Conservation (phyloP, 1,284 basidiomycete genomes). For the Meira miltonrushii region DNA sequence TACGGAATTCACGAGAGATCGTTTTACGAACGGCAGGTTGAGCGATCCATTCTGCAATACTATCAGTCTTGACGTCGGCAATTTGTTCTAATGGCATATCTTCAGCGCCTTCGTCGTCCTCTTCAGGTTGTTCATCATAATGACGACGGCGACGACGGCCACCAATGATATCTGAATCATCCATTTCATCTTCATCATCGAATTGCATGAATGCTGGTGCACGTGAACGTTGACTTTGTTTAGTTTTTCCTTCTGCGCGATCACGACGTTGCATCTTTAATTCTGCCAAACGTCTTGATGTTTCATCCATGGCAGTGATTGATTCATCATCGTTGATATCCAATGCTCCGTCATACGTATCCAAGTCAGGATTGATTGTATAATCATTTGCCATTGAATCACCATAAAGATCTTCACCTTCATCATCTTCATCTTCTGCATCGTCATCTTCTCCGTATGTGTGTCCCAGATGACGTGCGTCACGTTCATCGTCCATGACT, state of each 20-base stretch:
- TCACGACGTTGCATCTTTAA: constrained; percentile 82
- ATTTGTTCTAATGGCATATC: constrained; percentile 92
- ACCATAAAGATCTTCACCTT: constrained; percentile 89
- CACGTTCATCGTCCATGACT: constrained; percentile 45
- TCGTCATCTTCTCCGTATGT: constrained; percentile 60
- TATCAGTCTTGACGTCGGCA: constrained; percentile 93
- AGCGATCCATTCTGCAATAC: constrained; percentile 94
- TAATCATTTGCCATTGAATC: constrained; percentile 79
- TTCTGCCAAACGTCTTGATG: constrained; percentile 77
- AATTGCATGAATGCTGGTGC: constrained; percentile 79
- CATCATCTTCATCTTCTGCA: constrained; percentile 59
- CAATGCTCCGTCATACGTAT: constrained; percentile 73
- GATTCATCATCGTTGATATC: constrained; percentile 82
- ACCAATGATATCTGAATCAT: constrained; percentile 46
- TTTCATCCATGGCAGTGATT: constrained; percentile 67
- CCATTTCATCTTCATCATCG: constrained; percentile 56
- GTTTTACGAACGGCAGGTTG: constrained; percentile 82
- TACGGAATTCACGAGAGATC: constrained; percentile 84
- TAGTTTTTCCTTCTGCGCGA: constrained; percentile 62
- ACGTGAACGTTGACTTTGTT: constrained; percentile 59
- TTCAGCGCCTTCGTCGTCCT: constrained; percentile 60
- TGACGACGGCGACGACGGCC: constrained; percentile 52
- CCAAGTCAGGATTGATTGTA: constrained; percentile 71
- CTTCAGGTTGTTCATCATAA: constrained; percentile 57
- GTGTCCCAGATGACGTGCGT: constrained; percentile 50